These are phyloP conservation scores for Apiotrichum gamsii DNA, from an alignment of 1,284 basidiomycete genomes.

Conservation along the genomic window DNA sequence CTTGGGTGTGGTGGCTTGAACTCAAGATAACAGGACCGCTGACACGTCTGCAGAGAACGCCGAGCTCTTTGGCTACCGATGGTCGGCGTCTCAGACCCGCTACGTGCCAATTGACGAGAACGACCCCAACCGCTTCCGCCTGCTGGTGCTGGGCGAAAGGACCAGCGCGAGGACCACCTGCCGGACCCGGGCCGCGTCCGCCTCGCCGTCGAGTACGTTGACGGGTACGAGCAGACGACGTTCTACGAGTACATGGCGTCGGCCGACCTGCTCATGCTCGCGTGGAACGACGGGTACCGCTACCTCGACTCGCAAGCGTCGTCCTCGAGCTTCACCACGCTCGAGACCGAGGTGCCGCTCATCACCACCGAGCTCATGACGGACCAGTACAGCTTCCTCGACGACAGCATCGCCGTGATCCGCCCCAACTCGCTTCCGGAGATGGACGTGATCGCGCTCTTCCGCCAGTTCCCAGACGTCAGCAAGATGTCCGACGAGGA, in stretches of 20 bases:
- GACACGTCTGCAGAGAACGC: background rate
- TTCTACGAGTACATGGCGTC: constrained; percentile 1
- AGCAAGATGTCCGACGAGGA: background rate
- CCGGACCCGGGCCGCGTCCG: background rate
- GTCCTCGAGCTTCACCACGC: background rate
- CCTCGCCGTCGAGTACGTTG: background rate
- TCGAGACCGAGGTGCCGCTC: constrained; percentile 4
- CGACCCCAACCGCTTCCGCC: constrained; percentile 1
- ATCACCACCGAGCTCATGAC: background rate
- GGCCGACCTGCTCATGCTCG: background rate
- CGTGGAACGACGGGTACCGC: background rate
- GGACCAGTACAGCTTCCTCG: constrained; percentile 1
- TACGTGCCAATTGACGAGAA: background rate
- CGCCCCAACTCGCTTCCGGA: background rate
- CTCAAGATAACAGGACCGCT: too few relatives aligned
- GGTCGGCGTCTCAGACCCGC: background rate
- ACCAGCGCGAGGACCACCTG: background rate
- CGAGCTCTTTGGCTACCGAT: background rate
- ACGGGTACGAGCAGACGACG: background rate
- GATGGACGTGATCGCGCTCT: background rate
- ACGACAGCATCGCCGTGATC: background rate
- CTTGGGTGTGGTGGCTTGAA: too few relatives aligned
- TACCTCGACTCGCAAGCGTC: constrained; percentile 4
- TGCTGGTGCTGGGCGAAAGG: background rate
- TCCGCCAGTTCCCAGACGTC: background rate